Evolutionary conservation across 2,329 filamentous ascomycete species (phyloP).

Genomic region (Exophiala viscosa): DNA sequence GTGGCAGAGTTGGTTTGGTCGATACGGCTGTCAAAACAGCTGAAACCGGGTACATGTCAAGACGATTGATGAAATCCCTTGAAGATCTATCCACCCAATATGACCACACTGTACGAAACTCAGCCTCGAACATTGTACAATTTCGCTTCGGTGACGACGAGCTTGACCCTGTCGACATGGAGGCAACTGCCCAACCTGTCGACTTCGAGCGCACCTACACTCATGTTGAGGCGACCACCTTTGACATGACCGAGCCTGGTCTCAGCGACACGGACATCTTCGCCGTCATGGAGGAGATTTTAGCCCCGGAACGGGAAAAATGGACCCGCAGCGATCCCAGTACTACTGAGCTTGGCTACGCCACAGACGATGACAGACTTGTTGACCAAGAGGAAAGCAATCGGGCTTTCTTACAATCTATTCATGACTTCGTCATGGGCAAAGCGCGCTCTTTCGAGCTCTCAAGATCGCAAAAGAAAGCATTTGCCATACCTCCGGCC

Average conservation of each 20-base stretch:
- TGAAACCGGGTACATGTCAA: slow-evolving; percentile 98
- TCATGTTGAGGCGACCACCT: slow-evolving; percentile 71
- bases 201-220: slow-evolving; percentile 88
- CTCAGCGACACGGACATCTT: slow-evolving; percentile 72
- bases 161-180: slow-evolving; percentile 95
- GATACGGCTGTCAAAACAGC: slow-evolving; percentile 94
- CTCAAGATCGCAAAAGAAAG: slow-evolving; percentile 34
- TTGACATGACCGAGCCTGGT: slow-evolving; percentile 70
- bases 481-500: slow-evolving; percentile 15
- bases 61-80: slow-evolving; percentile 93
- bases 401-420: slow-evolving; percentile 73
- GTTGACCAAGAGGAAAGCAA: slow-evolving; percentile 78
- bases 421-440: slow-evolving; percentile 67
- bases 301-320: slow-evolving; percentile 65
- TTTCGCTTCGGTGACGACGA: slow-evolving; percentile 97
- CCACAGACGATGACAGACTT: slow-evolving; percentile 29
- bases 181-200: slow-evolving; percentile 86
- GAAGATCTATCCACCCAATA: slow-evolving; percentile 93
- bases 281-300: slow-evolving; percentile 61
- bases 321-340: slow-evolving; percentile 61
- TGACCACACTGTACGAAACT: slow-evolving; percentile 91
- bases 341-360: slow-evolving; percentile 62
- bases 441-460: slow-evolving; percentile 60
- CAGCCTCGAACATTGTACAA: slow-evolving; percentile 81
- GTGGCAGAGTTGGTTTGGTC: slow-evolving; percentile 94